These are phyloP conservation scores for Phycomyces nitens DNA, from an alignment of 192 early-diverging fungal genomes.

Conservation along the genomic window DNA sequence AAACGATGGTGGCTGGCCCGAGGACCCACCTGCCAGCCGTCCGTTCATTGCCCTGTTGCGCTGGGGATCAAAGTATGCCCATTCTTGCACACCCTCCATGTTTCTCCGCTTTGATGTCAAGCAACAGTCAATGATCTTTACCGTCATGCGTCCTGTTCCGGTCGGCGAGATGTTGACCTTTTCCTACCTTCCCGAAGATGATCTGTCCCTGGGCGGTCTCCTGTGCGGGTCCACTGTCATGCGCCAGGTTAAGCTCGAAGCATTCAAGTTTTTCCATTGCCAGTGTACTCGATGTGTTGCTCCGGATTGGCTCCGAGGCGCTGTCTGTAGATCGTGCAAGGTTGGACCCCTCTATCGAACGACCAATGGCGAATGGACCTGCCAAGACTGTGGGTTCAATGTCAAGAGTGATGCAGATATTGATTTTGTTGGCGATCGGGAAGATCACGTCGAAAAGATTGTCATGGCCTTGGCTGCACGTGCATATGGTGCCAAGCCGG, in stretches of 20 bases:
- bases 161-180: slow-evolving; percentile 25
- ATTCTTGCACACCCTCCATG: slow-evolving; percentile 36
- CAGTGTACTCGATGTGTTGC: slow-evolving; percentile 28
- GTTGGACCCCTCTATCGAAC: neutral
- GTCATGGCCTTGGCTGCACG: slow-evolving; percentile 24
- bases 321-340: slow-evolving; percentile 12
- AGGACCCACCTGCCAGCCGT: neutral
- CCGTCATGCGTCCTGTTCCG: slow-evolving; percentile 12
- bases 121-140: slow-evolving; percentile 23
- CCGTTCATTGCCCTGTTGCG: slow-evolving; percentile 24
- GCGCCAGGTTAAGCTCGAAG: slow-evolving; percentile 19
- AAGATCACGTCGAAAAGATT: slow-evolving; percentile 20
- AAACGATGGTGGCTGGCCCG: neutral
- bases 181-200: slow-evolving; percentile 38
- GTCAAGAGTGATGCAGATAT: neutral
- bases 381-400: slow-evolving; percentile 4
- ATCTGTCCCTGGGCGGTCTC: slow-evolving; percentile 27
- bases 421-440: slow-evolving; percentile 24
- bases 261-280: slow-evolving; percentile 37
- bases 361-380: slow-evolving; percentile 3
- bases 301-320: slow-evolving; percentile 24
- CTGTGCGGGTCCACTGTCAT: slow-evolving; percentile 27
- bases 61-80: slow-evolving; percentile 39
- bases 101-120: slow-evolving; percentile 29
- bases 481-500: slow-evolving; percentile 4